Evolutionary conservation across 2,329 filamentous ascomycete genomes (phyloP).

Genomic region (Pestalotiopsis sp.): DNA sequence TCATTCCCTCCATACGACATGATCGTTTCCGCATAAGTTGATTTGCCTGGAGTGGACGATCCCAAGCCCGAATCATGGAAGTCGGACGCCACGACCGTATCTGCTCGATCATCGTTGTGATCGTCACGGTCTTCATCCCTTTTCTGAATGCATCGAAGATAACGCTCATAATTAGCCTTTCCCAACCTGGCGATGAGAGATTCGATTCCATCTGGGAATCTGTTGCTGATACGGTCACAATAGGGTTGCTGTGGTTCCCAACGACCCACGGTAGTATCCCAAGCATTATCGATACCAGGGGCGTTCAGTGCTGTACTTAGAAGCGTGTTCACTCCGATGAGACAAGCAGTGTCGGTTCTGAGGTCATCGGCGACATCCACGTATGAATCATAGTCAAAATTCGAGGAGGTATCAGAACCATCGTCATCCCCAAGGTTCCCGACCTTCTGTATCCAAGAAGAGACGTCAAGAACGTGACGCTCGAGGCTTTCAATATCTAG

Average conservation of each 20-base stretch:
- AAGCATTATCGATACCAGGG: not conserved
- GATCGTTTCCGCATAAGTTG: not conserved
- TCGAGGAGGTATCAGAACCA: not conserved
- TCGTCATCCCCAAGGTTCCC: not conserved
- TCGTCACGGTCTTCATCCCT: not conserved
- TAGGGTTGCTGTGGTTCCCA: not conserved
- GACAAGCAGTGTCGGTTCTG: not conserved
- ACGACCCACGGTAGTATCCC: not conserved
- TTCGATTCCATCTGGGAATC: not conserved
- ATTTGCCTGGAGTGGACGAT: not conserved
- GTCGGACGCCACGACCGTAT: not conserved
- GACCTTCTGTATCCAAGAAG: not conserved
- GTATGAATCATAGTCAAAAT: not conserved
- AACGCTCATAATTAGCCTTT: not conserved
- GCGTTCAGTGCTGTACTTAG: not conserved
- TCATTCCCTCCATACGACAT: constrained; percentile 1
- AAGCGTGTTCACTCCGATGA: not conserved
- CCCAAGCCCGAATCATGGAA: constrained; percentile 4
- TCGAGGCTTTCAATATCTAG: not conserved
- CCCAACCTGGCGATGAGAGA: not conserved
- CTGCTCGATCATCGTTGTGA: not conserved
- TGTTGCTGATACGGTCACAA: not conserved
- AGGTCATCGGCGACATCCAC: not conserved
- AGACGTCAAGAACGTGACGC: not conserved
- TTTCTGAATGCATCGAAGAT: not conserved